Conservation (phyloP, 441 rosid genomes). For the Erysimum cheiri region DNA sequence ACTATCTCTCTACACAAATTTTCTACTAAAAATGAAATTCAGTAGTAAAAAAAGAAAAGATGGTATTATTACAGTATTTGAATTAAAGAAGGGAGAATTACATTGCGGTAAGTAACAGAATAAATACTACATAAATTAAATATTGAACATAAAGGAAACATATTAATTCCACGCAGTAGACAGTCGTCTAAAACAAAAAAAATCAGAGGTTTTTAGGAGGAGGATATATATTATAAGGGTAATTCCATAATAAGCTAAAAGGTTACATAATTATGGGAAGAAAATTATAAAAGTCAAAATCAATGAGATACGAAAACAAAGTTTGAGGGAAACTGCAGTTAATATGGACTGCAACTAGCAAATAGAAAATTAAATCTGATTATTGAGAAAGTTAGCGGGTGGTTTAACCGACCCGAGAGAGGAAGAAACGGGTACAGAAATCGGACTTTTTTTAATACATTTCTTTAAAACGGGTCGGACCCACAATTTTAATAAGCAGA, state of each 20-base stretch:
- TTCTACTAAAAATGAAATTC: too few relatives aligned
- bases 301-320: conserved; percentile 37
- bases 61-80: background rate
- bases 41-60: too few relatives aligned
- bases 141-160: background rate
- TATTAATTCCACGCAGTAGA: background rate
- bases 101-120: background rate
- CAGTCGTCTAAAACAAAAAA: background rate
- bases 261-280: background rate
- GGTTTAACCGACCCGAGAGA: conserved; percentile 29
- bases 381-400: conserved; percentile 32
- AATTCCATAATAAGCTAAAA: background rate
- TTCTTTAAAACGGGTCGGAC: conserved; percentile 33
- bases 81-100: background rate
- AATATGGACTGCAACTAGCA: conserved; percentile 19
- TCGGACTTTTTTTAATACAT: conserved; percentile 9
- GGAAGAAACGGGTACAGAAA: conserved; percentile 32
- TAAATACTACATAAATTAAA: background rate
- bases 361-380: too few relatives aligned
- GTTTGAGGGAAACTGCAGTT: conserved; percentile 31
- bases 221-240: background rate
- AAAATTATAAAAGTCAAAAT: conserved; percentile 8
- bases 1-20: background rate
- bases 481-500: conserved; percentile 20
- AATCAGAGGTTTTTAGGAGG: background rate